Base-by-base conservation (phyloP, 2,329 filamentous ascomycete genomes). In the Thermothelomyces thermophilus region DNA sequence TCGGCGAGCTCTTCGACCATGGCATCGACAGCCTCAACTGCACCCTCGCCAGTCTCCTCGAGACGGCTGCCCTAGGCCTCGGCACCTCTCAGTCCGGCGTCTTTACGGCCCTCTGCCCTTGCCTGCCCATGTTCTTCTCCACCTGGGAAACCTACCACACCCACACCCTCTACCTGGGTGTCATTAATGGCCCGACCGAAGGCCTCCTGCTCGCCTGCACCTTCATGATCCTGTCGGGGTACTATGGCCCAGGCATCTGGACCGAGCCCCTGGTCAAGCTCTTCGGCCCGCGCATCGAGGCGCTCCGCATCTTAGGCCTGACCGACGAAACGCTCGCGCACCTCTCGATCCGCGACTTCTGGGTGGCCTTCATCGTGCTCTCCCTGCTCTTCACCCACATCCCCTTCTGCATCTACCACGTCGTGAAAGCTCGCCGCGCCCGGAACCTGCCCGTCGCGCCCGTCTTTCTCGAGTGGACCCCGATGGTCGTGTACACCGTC, bases 61-160 rank as follows among this genome's bases (percentile, higher is more conserved):
- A 96, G 69, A 91, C 88, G 5, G 91, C 88, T 14, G 90, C 91
- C 46, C 93, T 98, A 85, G 91, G 87, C 22, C 78, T 95, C 45
- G 93, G 93, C 35, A 82, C 87, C 3, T 88, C 87, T 16, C 84
- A 83, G 56, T 82, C 88, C 17, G 93, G 93, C 58, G 85, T 93
- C 50, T 94, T 95, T 66, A 97, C 93, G 1, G 90, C 90, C 1
- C 74, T 98, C 37, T 83, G 91, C 53, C 93, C 93, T 1, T 94
- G 90, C 60, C 73, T 98, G 39, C 88, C 93, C 53, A 98, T 98
- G 93, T 98, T 95, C 75, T 96, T 98, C 72, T 96, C 91, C 3
- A 98, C 93, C 2, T 98, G 93, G 93, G 93, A 98, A 71, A 98
- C 93, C 1, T 98, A 96, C 68, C 93, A 98, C 70, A 96, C 93